phyloP scores from a whole-genome alignment of 768 basidiomycete genomes.

The Arthromyces matolae region DNA sequence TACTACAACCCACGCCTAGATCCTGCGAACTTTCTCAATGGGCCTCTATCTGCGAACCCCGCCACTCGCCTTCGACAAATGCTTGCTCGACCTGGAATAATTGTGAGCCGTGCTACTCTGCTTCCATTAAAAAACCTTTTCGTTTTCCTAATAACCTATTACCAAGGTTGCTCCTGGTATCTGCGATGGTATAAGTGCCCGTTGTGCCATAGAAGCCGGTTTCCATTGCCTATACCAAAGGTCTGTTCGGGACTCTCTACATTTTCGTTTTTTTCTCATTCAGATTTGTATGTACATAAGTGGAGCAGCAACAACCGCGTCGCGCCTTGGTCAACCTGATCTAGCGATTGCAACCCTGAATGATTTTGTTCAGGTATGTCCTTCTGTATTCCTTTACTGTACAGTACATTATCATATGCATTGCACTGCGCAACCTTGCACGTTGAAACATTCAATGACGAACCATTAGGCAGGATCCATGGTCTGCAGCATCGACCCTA shows the following conservation, averaged over 20 bases:
- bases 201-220: constrained; percentile 76
- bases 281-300: constrained; percentile 31
- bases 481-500: constrained; percentile 63
- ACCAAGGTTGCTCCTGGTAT: constrained; percentile 70
- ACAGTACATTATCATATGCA: no score
- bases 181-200: constrained; percentile 76
- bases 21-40: constrained; percentile 64
- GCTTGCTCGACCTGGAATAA: constrained; percentile 69
- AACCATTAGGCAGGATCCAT: constrained; percentile 57
- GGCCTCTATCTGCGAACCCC: constrained; percentile 64
- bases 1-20: constrained; percentile 71
- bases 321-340: constrained; percentile 74
- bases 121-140: not conserved
- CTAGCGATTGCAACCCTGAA: constrained; percentile 75
- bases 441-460: no score
- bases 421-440: no score
- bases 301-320: constrained; percentile 78
- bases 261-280: no score
- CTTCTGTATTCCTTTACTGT: no score
- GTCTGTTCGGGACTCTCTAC: no score
- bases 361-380: constrained; percentile 60
- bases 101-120: constrained; percentile 54
- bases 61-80: constrained; percentile 70
- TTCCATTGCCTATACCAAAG: constrained; percentile 78
- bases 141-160: not conserved